A percentile compares a stretch with the other conserved stretches of the same genome.
These are phyloP conservation scores for Hypoxylon subgilvum DNA, from an alignment of 495 filamentous ascomycete genomes.

Conservation along the genomic window DNA sequence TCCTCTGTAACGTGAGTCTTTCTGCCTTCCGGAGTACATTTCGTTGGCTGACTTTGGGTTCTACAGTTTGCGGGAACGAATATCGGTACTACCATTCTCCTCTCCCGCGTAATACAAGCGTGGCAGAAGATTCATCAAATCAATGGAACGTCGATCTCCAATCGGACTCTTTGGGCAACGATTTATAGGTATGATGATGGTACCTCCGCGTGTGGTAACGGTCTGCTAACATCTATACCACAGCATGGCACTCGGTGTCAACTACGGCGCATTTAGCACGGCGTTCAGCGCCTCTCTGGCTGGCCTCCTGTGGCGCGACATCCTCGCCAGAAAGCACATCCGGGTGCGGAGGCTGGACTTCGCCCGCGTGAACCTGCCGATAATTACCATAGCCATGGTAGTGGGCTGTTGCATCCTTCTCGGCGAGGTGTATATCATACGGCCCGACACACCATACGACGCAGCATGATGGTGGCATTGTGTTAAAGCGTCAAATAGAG, in stretches of 20 bases:
- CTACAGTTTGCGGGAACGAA: conserved; percentile 71
- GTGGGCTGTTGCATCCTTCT: conserved; percentile 64
- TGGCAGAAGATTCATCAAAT: conserved; percentile 63
- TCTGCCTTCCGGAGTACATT: neutral
- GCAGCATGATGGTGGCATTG: conserved; percentile 6
- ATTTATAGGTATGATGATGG: conserved; percentile 51
- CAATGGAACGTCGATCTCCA: conserved; percentile 51
- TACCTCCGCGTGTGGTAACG: neutral
- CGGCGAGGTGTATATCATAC: conserved; percentile 63
- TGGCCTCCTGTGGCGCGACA: conserved; percentile 70
- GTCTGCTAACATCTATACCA: neutral
- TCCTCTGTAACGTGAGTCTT: conserved; percentile 69
- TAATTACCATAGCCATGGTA: conserved; percentile 69
- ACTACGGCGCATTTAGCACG: conserved; percentile 71
- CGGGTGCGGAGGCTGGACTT: conserved; percentile 63
- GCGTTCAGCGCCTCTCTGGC: conserved; percentile 71
- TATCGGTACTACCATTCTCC: conserved; percentile 71
- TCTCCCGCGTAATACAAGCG: conserved; percentile 67
- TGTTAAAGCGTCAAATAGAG: conserved; percentile 2
- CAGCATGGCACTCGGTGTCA: conserved; percentile 70
- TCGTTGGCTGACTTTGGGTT: conserved; percentile 12
- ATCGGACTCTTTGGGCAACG: conserved; percentile 69
- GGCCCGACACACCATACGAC: conserved; percentile 38
- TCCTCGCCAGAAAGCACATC: conserved; percentile 67
- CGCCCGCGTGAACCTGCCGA: conserved; percentile 67